phyloP scores from a whole-genome alignment of 2,329 filamentous ascomycete genomes.

The Nemania bipapillata region DNA sequence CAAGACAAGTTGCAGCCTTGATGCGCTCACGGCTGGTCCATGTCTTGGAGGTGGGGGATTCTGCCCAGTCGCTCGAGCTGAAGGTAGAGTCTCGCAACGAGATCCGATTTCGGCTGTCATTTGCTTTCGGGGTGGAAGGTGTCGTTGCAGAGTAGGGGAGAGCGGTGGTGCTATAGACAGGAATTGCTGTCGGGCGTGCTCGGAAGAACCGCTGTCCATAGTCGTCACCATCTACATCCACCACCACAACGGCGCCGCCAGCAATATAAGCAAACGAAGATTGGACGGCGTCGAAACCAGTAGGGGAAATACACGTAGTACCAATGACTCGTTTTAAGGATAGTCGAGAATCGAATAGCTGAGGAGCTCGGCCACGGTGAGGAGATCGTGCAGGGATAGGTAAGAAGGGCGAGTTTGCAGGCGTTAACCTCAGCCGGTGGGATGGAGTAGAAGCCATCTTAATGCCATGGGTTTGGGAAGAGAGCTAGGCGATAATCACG shows the following conservation, averaged over 20 bases:
- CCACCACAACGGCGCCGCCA: slow-evolving; percentile 91
- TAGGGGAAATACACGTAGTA: slow-evolving; percentile 84
- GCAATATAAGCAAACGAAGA: slow-evolving; percentile 89
- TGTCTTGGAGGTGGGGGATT: slow-evolving; percentile 74
- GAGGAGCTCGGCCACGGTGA: slow-evolving; percentile 59
- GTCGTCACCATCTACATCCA: slow-evolving; percentile 75
- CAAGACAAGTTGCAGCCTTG: slow-evolving; percentile 91
- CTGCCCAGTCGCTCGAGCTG: slow-evolving; percentile 64
- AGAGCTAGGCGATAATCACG: slow-evolving; percentile 9
- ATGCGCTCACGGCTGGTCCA: slow-evolving; percentile 92
- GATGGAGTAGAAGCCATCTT: slow-evolving; percentile 70
- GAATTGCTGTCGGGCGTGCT: slow-evolving; percentile 80
- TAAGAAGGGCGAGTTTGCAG: slow-evolving; percentile 78
- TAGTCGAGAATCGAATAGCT: slow-evolving; percentile 70
- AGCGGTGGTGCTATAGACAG: slow-evolving; percentile 68
- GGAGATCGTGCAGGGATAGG: slow-evolving; percentile 73
- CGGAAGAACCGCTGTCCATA: slow-evolving; percentile 88
- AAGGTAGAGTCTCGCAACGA: slow-evolving; percentile 63
- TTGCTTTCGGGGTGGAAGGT: slow-evolving; percentile 68
- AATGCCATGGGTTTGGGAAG: slow-evolving; percentile 59
- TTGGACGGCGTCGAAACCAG: slow-evolving; percentile 84
- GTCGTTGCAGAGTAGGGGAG: slow-evolving; percentile 62
- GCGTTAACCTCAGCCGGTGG: slow-evolving; percentile 74
- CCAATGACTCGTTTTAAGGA: slow-evolving; percentile 87
- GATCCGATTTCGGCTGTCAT: slow-evolving; percentile 70